These are phyloP conservation scores for Fagopyrum tataricum DNA, from an alignment of 148 eudicot genomes.

Conservation along the genomic window DNA sequence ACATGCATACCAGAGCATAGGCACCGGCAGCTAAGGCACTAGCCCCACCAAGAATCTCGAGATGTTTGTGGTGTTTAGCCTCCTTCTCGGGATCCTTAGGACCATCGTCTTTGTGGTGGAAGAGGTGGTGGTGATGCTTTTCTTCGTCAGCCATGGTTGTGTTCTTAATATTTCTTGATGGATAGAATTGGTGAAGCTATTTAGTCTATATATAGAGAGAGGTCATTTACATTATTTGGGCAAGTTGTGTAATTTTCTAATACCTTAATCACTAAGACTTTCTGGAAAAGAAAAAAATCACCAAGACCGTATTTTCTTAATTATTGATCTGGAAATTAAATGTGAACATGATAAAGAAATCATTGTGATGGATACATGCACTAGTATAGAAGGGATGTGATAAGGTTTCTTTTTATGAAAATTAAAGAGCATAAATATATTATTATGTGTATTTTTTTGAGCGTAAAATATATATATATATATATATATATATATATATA, in stretches of 20 bases:
- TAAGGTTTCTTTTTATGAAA: too few relatives aligned
- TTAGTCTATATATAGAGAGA: background rate
- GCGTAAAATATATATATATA: too few relatives aligned
- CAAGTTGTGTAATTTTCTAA: background rate
- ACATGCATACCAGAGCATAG: slow-evolving; percentile 11
- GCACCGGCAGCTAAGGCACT: slow-evolving; percentile 15
- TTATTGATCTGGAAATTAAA: background rate
- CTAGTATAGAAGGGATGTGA: too few relatives aligned
- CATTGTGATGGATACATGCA: background rate
- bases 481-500: too few relatives aligned
- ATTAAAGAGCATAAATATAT: too few relatives aligned
- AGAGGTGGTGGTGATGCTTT: slow-evolving; percentile 22
- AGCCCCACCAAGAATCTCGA: slow-evolving; percentile 17
- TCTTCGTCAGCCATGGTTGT: slow-evolving; percentile 15
- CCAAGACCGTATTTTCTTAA: background rate
- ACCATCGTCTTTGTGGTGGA: slow-evolving; percentile 19
- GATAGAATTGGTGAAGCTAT: background rate
- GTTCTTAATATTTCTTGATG: background rate
- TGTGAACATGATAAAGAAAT: background rate
- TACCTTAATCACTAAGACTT: background rate
- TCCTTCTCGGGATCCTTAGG: slow-evolving; percentile 17
- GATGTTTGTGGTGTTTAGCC: slow-evolving; percentile 19
- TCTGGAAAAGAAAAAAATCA: background rate
- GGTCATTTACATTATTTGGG: background rate
- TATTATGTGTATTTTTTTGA: too few relatives aligned